Evolutionary conservation across 2,329 filamentous ascomycete species (phyloP), one percentile per base, ranked within the genome.

Genomic region (Talaromyces sp.): DNA sequence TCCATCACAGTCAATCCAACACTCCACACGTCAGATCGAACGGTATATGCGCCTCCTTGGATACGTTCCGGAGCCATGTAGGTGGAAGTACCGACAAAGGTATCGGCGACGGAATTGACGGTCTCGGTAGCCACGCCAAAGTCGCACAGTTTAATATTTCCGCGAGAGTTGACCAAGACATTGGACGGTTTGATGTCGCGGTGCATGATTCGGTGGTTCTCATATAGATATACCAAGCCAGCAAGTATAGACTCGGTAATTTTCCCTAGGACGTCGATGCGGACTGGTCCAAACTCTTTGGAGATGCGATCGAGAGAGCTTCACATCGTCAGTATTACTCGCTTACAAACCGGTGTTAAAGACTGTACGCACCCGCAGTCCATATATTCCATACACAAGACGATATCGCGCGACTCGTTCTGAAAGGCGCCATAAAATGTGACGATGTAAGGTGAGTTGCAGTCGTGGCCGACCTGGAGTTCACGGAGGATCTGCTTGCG

Each of bases 301-400:
- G 95, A 97, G 67, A 99, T 92, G 70, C 91, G 88, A 79, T 99
- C 95, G 60, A 99, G 88, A 33, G 95, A 91, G 61, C 95, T 97
- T 76, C 68, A 65, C 15, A 61, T 19, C 49, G 70, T 69, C 39
- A 67, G 68, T 72, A n/a, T 25, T 25, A n/a, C 33, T 33, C 15
- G 8, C 10, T 6, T 39, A 11, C n/a, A 64, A 33, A 3, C 47
- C 13, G 35, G 15, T 7, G 13, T 8, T 19, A 6, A 6, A 27
- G 17, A 25, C 7, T 39, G 13, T 39, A 82, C 91, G 79, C 85
- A 98, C 95, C 95, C 95, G 76, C 94, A 92, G 79, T 99, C 95
- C 92, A 97, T 97, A 77, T 99, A 98, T 78, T 99, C 95, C 95
- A 99, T 99, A 79, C 95, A 99, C 89, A 99, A 94, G 72, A 98